Evolutionary conservation across 2,329 filamentous ascomycete genomes (phyloP).

Genomic region (Onygena corvina): DNA sequence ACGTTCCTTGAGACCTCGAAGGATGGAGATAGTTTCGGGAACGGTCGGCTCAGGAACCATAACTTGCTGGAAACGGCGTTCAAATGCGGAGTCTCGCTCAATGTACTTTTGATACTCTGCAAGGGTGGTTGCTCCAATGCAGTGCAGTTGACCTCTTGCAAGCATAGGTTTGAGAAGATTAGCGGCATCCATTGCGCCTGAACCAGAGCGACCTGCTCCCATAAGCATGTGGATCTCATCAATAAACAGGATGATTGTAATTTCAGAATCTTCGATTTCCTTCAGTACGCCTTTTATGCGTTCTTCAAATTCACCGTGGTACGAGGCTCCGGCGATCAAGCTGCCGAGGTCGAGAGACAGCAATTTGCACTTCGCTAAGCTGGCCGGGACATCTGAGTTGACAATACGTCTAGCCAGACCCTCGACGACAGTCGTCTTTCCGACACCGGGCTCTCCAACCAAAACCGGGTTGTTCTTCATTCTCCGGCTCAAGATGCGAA

Average conservation of each 20-base stretch:
- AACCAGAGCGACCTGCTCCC: conserved; percentile 87
- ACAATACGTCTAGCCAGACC: conserved; percentile 90
- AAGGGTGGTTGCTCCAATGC: conserved; percentile 91
- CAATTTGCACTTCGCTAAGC: conserved; percentile 83
- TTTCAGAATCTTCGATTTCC: conserved; percentile 86
- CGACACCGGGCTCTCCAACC: conserved; percentile 94
- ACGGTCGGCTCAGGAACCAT: conserved; percentile 88
- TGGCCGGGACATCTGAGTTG: conserved; percentile 91
- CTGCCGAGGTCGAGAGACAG: conserved; percentile 92
- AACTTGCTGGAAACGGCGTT: conserved; percentile 97
- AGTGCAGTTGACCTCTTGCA: conserved; percentile 89
- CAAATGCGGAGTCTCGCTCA: conserved; percentile 95
- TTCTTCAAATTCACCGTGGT: conserved; percentile 96
- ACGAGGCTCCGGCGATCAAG: conserved; percentile 93
- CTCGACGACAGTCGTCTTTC: conserved; percentile 96
- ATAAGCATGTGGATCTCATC: conserved; percentile 98
- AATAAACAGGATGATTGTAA: conserved; percentile 95
- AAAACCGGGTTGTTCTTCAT: conserved; percentile 99
- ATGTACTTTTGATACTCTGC: conserved; percentile 97
- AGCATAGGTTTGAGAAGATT: conserved; percentile 98
- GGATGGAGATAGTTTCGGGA: conserved; percentile 84
- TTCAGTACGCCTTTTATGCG: conserved; percentile 98
- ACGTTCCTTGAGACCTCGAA: conserved; percentile 94
- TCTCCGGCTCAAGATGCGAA: conserved; percentile 80
- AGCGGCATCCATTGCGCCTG: conserved; percentile 97